phyloP scores from a whole-genome alignment of 257 asterid species.

The Solanum pinnatisectum region DNA sequence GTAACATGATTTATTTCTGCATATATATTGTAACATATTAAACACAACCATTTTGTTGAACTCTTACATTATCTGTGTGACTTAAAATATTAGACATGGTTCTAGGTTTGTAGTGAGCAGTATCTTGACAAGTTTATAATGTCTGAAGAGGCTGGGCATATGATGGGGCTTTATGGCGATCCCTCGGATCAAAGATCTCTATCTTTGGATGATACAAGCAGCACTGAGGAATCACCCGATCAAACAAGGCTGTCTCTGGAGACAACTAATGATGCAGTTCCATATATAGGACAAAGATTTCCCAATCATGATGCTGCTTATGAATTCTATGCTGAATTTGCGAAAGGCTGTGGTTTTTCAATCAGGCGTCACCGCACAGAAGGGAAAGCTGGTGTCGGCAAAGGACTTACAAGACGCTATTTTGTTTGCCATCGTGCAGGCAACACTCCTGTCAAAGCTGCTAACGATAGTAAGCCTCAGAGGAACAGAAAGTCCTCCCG shows the following conservation, averaged over 20 bases:
- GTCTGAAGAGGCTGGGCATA: conserved; percentile 68
- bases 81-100: conserved; percentile 16
- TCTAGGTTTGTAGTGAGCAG: conserved; percentile 4
- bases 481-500: conserved; percentile 91
- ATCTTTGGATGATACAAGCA: conserved; percentile 75
- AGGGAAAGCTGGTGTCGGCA: conserved; percentile 98
- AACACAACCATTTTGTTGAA: not conserved
- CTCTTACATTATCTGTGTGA: not conserved
- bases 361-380: conserved; percentile 93
- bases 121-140: conserved; percentile 22
- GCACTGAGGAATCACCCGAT: conserved; percentile 84
- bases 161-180: conserved; percentile 77
- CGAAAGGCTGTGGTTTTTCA: conserved; percentile 82
- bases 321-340: conserved; percentile 81
- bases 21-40: not conserved
- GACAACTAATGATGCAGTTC: conserved; percentile 41
- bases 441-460: conserved; percentile 68
- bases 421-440: conserved; percentile 99
- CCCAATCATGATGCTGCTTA: conserved; percentile 84
- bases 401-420: conserved; percentile 93
- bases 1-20: not conserved
- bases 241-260: conserved; percentile 59
- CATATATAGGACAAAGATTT: conserved; percentile 84
- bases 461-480: conserved; percentile 65
- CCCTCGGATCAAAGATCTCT: conserved; percentile 82